phyloP scores from a whole-genome alignment of 140 eudicot genomes.

The Flaveria floridana region DNA sequence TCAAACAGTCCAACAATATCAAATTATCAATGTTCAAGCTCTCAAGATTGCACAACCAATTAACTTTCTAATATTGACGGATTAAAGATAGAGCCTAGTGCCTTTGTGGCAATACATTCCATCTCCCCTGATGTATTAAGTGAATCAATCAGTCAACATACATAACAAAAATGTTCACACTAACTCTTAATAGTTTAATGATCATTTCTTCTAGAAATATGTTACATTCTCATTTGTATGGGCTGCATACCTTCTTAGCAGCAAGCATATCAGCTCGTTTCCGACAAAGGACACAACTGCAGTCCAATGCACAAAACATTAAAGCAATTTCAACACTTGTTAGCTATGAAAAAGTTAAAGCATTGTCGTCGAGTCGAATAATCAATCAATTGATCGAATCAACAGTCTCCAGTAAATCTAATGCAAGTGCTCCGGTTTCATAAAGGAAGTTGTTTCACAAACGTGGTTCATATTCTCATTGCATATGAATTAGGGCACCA shows the following conservation, averaged over 20 bases:
- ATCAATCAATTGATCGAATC: neutral
- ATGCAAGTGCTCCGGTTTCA: no score
- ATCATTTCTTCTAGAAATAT: neutral
- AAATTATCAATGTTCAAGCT: neutral
- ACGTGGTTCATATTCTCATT: neutral
- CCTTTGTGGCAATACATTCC: neutral
- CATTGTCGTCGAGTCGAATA: no score
- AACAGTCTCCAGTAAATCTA: no score
- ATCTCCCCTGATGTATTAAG: neutral
- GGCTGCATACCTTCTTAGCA: constrained; percentile 65
- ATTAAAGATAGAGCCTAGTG: neutral
- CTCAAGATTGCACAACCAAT: neutral
- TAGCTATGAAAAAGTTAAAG: neutral
- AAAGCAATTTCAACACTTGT: neutral
- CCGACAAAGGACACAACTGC: constrained; percentile 93
- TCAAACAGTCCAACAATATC: neutral
- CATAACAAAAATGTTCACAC: neutral
- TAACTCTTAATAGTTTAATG: neutral
- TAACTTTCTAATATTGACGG: constrained; percentile 4
- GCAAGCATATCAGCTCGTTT: constrained; percentile 91
- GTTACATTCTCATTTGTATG: constrained; percentile 10
- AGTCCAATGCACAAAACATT: constrained; percentile 5
- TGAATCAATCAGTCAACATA: neutral
- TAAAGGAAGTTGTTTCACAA: no score
- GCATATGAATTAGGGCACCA: constrained; percentile 25